Base-by-base conservation (phyloP, 805 yeast species). In the Ogataea henricii region DNA sequence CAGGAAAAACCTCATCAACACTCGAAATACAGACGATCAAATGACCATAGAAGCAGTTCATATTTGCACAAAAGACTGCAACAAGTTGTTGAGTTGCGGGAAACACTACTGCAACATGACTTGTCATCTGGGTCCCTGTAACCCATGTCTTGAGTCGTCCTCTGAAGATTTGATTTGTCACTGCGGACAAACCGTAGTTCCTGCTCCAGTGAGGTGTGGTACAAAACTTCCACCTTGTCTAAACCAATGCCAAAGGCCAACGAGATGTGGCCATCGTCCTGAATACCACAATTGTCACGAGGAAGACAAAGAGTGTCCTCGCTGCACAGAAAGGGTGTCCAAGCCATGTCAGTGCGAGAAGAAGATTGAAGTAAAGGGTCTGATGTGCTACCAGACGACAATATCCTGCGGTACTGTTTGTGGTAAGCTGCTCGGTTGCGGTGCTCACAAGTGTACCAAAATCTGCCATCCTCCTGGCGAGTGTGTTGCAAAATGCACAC, bases 141-240 rank as follows among this genome's bases (percentile, higher is more conserved):
- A 82, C 3, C 86, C 90, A 10, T 89, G 96, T 63, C 63, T 87
- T 41, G 95, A 88, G 59, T 83, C 92, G 4, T 77, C 86, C n/a
- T 79, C 83, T 34, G 89, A 87, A 16, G 96, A 89, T 62, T 69
- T 87, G 55, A 78, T 81, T 2, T 89, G 96, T 60, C 77, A 84
- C 41, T 89, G 96, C 70, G 96, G 96, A 2, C 73, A 76, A 53
- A 89, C 96, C 0, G 76, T 86, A 3, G 73, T 89, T 5, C 76
- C 74, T 17, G 96, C 96, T 0, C 96, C 96, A 0, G 89, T 88
- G 8, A 70, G 96, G 54, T 89, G 96, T 69, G 96, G 96, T 12
- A 79, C 88, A 0, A 72, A 66, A 38, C 62, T 87, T 27, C 85
- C 85, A 3, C 74, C 73, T 9, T 89, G 96, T 67, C 72, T 70